Evolutionary conservation across 2,329 filamentous ascomycete genomes (phyloP).

Genomic region (Ophiosphaerella korrae): DNA sequence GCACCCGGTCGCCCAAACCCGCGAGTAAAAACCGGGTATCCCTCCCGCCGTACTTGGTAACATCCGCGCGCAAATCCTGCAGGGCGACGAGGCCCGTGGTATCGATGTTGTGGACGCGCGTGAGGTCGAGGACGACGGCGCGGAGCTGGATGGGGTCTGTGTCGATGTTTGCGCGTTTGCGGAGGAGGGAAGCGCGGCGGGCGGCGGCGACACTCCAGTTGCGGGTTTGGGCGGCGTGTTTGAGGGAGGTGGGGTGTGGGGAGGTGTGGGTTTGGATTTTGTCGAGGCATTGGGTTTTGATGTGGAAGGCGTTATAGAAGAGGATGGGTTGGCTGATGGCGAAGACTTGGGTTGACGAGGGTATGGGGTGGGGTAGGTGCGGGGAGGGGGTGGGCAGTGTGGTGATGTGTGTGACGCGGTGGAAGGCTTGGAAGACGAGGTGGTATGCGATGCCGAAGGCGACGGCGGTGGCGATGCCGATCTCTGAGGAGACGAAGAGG

Average conservation of each 20-base stretch:
- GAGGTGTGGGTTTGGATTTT: slow-evolving; percentile 56
- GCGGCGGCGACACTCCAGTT: slow-evolving; percentile 62
- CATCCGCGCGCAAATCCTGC: slow-evolving; percentile 54
- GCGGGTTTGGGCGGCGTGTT: slow-evolving; percentile 48
- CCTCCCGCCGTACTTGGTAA: slow-evolving; percentile 57
- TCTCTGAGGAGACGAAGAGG: slow-evolving; percentile 64
- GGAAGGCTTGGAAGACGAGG: slow-evolving; percentile 64
- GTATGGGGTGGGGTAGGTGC: slow-evolving; percentile 27
- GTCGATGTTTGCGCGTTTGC: slow-evolving; percentile 46
- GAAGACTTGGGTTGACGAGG: slow-evolving; percentile 60
- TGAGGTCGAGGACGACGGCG: slow-evolving; percentile 60
- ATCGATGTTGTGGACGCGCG: slow-evolving; percentile 59
- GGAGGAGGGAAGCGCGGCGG: slow-evolving; percentile 54
- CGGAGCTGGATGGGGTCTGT: slow-evolving; percentile 49
- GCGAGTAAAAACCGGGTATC: slow-evolving; percentile 53
- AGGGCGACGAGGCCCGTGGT: slow-evolving; percentile 59
- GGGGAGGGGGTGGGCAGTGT: slow-evolving; percentile 14
- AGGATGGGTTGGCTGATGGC: slow-evolving; percentile 63
- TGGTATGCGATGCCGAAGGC: slow-evolving; percentile 58
- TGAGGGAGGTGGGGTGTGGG: slow-evolving; percentile 45
- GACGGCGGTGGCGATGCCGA: slow-evolving; percentile 64
- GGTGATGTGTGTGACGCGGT: slow-evolving; percentile 40
- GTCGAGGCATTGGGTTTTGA: slow-evolving; percentile 58
- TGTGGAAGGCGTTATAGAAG: slow-evolving; percentile 65
- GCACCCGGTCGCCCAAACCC: slow-evolving; percentile 52